phyloP scores from a whole-genome alignment of 2,329 filamentous ascomycete genomes.

The Fusarium chaquense region DNA sequence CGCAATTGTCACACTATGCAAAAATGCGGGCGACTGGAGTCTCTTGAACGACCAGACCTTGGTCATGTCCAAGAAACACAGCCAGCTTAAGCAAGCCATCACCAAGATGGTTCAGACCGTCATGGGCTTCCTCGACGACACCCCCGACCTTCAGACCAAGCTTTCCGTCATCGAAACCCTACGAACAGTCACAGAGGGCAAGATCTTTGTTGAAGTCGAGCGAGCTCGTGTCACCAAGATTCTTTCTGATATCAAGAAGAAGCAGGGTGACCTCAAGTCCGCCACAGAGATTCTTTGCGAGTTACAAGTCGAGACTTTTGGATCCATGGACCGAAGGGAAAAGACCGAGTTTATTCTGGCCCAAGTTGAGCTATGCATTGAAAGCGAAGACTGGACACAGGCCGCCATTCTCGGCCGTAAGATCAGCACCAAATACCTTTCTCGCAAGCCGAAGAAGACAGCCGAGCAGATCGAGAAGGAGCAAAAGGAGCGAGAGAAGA shows the following conservation, averaged over 20 bases:
- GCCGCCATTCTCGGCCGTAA: constrained; percentile 94
- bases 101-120: constrained; percentile 99
- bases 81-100: constrained; percentile 98
- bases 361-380: constrained; percentile 94
- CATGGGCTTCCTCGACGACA: constrained; percentile 89
- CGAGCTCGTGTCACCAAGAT: constrained; percentile 94
- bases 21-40: constrained; percentile 91
- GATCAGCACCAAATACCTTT: constrained; percentile 94
- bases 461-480: constrained; percentile 91
- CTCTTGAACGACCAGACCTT: constrained; percentile 96
- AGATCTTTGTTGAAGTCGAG: constrained; percentile 99
- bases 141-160: constrained; percentile 87
- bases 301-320: constrained; percentile 98
- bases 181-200: constrained; percentile 96
- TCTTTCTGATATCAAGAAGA: constrained; percentile 96
- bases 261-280: constrained; percentile 89
- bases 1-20: constrained; percentile 92
- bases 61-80: constrained; percentile 98
- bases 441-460: constrained; percentile 91
- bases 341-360: constrained; percentile 99
- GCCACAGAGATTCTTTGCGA: constrained; percentile 96
- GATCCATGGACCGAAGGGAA: constrained; percentile 95
- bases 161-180: constrained; percentile 94
- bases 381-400: constrained; percentile 96
- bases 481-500: constrained; percentile 87